These are phyloP conservation scores for Plasmodium gaboni DNA, from an alignment of 169 alveolate species.

Conservation along the genomic window DNA sequence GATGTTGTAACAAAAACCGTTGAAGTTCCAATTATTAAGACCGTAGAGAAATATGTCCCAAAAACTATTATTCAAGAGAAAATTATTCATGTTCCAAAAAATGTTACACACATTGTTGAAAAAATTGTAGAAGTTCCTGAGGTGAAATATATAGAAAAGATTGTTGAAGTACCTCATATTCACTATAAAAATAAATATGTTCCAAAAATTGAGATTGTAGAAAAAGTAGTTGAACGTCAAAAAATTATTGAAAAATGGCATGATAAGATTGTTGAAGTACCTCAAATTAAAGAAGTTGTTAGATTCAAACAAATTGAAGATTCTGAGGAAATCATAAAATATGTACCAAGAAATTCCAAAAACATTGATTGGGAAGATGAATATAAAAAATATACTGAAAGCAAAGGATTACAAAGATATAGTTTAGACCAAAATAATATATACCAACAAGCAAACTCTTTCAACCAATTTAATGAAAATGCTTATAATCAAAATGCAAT, in stretches of 20 bases:
- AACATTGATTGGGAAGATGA: slow-evolving; percentile 89
- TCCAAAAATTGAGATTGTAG: slow-evolving; percentile 90
- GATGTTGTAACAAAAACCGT: slow-evolving; percentile 88
- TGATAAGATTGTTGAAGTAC: slow-evolving; percentile 89
- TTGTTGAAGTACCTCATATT: slow-evolving; percentile 90
- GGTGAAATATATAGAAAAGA: slow-evolving; percentile 89
- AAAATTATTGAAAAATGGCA: slow-evolving; percentile 89
- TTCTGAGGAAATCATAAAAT: slow-evolving; percentile 90
- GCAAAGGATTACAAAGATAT: slow-evolving; percentile 12
- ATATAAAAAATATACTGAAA: slow-evolving; percentile 58
- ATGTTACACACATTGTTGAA: slow-evolving; percentile 90
- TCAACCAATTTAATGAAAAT: slow-evolving; percentile 53
- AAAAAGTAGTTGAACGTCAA: slow-evolving; percentile 88
- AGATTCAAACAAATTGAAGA: slow-evolving; percentile 90
- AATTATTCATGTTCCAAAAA: slow-evolving; percentile 89
- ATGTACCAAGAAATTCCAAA: slow-evolving; percentile 84
- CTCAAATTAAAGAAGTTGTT: slow-evolving; percentile 90
- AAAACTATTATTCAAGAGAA: slow-evolving; percentile 89
- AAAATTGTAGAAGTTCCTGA: slow-evolving; percentile 92
- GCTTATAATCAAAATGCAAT: slow-evolving; percentile 61
- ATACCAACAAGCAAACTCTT: slow-evolving; percentile 39
- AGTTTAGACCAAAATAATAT: slow-evolving; percentile 16
- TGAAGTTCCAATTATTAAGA: slow-evolving; percentile 86
- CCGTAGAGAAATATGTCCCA: slow-evolving; percentile 86
- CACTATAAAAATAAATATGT: slow-evolving; percentile 88